A percentile compares a stretch with the other conserved stretches of the same genome.
phyloP scores from a whole-genome alignment of 2,329 filamentous ascomycete species.

The Clarireedia hainanense region DNA sequence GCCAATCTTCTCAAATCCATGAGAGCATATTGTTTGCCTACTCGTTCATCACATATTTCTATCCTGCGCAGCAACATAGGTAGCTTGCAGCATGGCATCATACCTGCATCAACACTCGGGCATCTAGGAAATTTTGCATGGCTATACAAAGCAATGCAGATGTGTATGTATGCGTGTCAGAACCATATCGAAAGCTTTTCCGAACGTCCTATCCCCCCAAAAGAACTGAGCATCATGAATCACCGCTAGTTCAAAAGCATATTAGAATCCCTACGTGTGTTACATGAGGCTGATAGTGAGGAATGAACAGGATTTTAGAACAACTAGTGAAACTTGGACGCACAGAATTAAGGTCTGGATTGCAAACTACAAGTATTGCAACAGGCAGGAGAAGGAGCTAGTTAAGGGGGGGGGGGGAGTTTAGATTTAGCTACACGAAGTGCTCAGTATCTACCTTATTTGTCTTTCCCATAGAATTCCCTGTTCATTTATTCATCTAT shows the following conservation, averaged over 20 bases:
- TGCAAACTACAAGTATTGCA: neutral
- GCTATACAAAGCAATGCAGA: constrained; percentile 2
- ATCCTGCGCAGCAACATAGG: neutral
- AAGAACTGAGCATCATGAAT: neutral
- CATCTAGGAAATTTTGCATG: neutral
- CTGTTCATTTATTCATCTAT: neutral
- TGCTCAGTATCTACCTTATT: neutral
- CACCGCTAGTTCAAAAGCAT: neutral
- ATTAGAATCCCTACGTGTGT: neutral
- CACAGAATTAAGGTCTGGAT: neutral
- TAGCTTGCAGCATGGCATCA: neutral
- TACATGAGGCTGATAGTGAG: neutral
- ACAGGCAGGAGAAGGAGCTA: neutral
- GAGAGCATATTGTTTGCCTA: neutral
- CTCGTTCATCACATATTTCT: neutral
- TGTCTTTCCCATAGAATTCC: neutral
- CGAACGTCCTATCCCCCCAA: neutral
- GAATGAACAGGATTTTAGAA: neutral
- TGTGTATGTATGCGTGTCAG: constrained; percentile 1
- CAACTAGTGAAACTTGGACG: neutral
- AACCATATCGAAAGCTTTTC: constrained; percentile 1
- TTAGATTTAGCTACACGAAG: neutral
- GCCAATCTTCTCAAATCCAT: neutral
- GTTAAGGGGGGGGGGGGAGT: neutral
- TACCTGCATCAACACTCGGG: neutral